phyloP scores from a whole-genome alignment of 2,329 filamentous ascomycete genomes.

The Aspergillus sp. region DNA sequence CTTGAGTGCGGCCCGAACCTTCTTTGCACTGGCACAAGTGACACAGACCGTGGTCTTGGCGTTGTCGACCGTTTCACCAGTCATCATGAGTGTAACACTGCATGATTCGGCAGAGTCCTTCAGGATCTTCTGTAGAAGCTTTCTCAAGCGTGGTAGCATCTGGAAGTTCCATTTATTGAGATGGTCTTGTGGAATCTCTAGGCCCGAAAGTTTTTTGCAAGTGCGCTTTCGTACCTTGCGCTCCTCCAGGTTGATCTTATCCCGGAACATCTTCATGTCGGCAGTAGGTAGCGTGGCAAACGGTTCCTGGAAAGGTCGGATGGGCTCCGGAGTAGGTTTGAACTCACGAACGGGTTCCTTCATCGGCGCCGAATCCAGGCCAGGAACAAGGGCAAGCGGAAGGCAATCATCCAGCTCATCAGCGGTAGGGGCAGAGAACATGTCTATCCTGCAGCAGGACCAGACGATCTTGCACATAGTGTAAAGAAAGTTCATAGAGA shows the following conservation, averaged over 20 bases:
- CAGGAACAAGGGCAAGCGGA: constrained; percentile 43
- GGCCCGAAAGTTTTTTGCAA: constrained; percentile 48
- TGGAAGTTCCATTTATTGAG: constrained; percentile 61
- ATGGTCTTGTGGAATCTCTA: constrained; percentile 58
- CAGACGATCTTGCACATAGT: constrained; percentile 46
- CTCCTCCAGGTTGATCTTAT: constrained; percentile 29
- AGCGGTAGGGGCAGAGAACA: constrained; percentile 43
- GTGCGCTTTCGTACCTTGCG: constrained; percentile 41
- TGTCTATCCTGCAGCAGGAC: constrained; percentile 46
- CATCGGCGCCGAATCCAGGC: constrained; percentile 30
- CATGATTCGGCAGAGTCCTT: constrained; percentile 63
- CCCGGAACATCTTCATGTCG: constrained; percentile 28
- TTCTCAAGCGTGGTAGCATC: constrained; percentile 60
- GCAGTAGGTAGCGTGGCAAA: constrained; percentile 23
- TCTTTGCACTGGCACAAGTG: constrained; percentile 61
- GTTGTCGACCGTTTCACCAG: constrained; percentile 59
- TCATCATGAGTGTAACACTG: constrained; percentile 62
- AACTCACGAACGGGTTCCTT: constrained; percentile 25
- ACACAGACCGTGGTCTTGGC: constrained; percentile 65
- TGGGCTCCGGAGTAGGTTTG: constrained; percentile 15
- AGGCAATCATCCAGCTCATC: constrained; percentile 46
- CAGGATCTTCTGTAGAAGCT: constrained; percentile 60
- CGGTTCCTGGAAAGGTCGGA: constrained; percentile 21
- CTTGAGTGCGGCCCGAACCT: constrained; percentile 60
- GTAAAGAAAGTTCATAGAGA: constrained; percentile 49